Evolutionary conservation across 805 yeast species (phyloP), one percentile per base, ranked within the genome.

Genomic region (Candida schatavii): DNA sequence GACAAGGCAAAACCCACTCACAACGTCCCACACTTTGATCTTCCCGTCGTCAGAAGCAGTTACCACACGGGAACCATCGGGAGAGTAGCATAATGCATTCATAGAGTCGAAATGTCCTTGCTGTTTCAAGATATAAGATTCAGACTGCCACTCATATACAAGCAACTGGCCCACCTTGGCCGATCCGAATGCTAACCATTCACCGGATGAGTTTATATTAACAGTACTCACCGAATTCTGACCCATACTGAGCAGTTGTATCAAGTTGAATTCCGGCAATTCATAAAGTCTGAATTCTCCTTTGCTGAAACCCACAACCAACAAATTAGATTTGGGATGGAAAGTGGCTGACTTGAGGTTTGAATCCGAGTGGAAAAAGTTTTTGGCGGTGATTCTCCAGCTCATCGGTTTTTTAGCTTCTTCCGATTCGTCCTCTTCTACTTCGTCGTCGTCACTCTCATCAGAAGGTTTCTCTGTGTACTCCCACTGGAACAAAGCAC

Each of bases 141-240:
- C 99, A 3, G 96, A 86, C 67, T 93, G 97, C 99, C 99, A 93
- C 72, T 93, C 99, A 72, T 95, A 93, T 0, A 93, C 99, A 43
- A 93, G 67, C 45, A 93, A 68, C 65, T 93, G 99, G n/a, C 99
- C 99, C 22, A 87, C 63, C 56, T 81, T 83, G 26, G 88, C 67
- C 0, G 97, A 89, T 3, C 99, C 99, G 62, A 93, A 87, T 0
- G 97, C 96, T 25, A 93, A 70, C 99, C 99, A 93, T 62, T 93
- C 99, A 26, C 99, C 99, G 5, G 90, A 71, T 2, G 72, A 64
- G 60, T 91, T 93, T 29, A 93, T 77, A 9, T 80, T 64, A 3
- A 93, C 91, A 2, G 89, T 82, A 56, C 86, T 88, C 20, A 93
- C 85, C 2, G 90, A 83, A 54, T 88, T 83, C 56, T 88, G 95